Evolutionary conservation across 2,329 filamentous ascomycete species (phyloP), one percentile per base, ranked within the genome.

Genomic region (Eurotiales sp.): DNA sequence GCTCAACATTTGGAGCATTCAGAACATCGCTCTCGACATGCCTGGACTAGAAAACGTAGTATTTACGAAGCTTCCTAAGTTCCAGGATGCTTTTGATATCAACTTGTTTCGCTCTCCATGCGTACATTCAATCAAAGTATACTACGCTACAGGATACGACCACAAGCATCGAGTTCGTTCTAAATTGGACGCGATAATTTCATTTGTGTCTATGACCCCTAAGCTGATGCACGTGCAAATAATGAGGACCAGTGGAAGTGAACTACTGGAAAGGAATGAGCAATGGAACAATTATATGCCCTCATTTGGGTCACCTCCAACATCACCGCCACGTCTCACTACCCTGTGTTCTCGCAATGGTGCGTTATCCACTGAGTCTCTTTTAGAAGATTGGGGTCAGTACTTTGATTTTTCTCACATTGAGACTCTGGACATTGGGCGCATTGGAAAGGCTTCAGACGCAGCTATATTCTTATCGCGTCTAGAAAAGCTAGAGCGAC

Each of bases 401-500:
- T 37, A 37, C 44, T 37, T 39, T 17, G 45, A 47, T 39, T 39
- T 37, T 39, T 47, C 45, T 7, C 14, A 10, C 5, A 22, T 47
- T 8, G 30, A 23, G 22, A 21, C 45, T 2, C 19, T 47, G 32
- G 45, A 47, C 12, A 29, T 47, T 19, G 32, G 30, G 21, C 25
- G 32, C 23, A 37, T 47, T 21, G 19, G 7, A 14, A 19, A 25
- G 4, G 14, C 29, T 1, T 25, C 21, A 14, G 11, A 25, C 17
- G 8, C 32, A 17, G 45, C 14, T 1, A 17, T 3, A 3, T n/a
- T 47, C 10, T 27, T 37, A 2, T 39, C 45, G 10, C 8, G 27
- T 21, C 42, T 45, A 23, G 27, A n/a, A 14, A 45, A 23, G 17
- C 45, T 47, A n/a, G 45, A 47, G 21, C 21, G 45, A 10, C 45